Evolutionary conservation across 1,284 basidiomycete species (phyloP), one percentile per base, ranked within the genome.

Genomic region (Cystobasidiaceae sp.): DNA sequence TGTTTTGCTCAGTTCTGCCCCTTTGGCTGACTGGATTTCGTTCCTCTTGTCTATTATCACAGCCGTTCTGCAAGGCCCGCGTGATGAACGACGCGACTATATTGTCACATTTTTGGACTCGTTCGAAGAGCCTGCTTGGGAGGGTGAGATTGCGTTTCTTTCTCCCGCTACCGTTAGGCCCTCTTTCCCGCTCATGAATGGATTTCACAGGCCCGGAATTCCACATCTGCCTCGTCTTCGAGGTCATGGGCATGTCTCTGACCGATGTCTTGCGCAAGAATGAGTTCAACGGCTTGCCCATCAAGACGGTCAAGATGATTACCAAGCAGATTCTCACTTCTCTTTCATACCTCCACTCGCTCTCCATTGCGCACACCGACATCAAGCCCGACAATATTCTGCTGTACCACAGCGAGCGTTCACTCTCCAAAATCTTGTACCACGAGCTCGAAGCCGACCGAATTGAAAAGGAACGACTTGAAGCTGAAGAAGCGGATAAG

Each of bases 311-410:
- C 30, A 64, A 64, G 52, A 43, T 54, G 23, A 39, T 64, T 43
- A 64, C 45, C 7, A 49, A 50, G 30, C 61, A 64, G 34, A 41
- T 48, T 52, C 51, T 64, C 9, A 44, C 33, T 39, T 27, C 34
- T 21, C 44, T 66, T 33, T 58, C 55, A 3, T 66, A 59, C 27
- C 63, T 66, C 25, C 63, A 66, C 25, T 66, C 55, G 27, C 33
- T 49, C 4, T 28, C 27, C 19, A 52, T 66, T 8, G 56, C 56
- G 2, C 63, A 66, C 44, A 58, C 55, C 39, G 63, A 66, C 27
- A 49, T 66, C 63, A 66, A 66, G 46, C 63, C 63, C 17, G 63
- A 58, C 30, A 66, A 66, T 37, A 66, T 66, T 3, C 27, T 66
- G 8, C 63, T 66, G 9, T 49, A 54, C 32, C 61, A 64, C 27